Evolutionary conservation across 345 rosid genomes (phyloP), one percentile per base, ranked within the genome.

Genomic region (Raphanus sativus): DNA sequence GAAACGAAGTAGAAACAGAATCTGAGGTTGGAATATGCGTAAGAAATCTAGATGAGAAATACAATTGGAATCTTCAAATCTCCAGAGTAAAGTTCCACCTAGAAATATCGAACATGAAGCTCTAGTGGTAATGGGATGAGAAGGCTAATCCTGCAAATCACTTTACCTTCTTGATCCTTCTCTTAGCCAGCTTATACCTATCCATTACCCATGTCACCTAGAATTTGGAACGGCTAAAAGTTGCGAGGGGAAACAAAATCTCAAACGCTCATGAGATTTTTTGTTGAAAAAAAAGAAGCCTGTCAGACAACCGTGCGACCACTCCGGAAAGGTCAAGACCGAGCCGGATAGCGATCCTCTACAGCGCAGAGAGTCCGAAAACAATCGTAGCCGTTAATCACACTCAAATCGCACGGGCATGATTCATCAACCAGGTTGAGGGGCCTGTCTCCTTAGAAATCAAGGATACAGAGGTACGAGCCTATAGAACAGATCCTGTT

Each of bases 241-340:
- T 32, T 32, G 34, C 34, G 6, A 32, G 34, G 34, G n/a, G n/a
- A n/a, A n/a, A n/a, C n/a, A n/a, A n/a, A n/a, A n/a, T n/a, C n/a
- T n/a, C n/a, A n/a, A n/a, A n/a, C n/a, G n/a, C n/a, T n/a, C n/a
- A n/a, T n/a, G n/a, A n/a, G n/a, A n/a, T 4, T n/a, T n/a, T n/a
- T n/a, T n/a, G n/a, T n/a, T n/a, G 2, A 42, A 42, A 3, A 42
- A 11, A 42, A 12, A 2, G 1, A 40, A 10, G 52, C 21, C 74
- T 68, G 79, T 68, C 68, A 75, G 62, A 68, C 68, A 13, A 13
- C 68, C 68, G 79, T 67, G 74, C 12, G 74, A 75, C 54, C 69
- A 60, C 62, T 5, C 74, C 54, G 9, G 52, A 9, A 26, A 59
- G 68, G 67, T 21, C 0, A 30, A 38, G 48, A 59, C 62, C 68